These are phyloP conservation scores for Entomortierella chlamydospora DNA, from an alignment of 192 early-diverging fungal genomes.

Conservation along the genomic window DNA sequence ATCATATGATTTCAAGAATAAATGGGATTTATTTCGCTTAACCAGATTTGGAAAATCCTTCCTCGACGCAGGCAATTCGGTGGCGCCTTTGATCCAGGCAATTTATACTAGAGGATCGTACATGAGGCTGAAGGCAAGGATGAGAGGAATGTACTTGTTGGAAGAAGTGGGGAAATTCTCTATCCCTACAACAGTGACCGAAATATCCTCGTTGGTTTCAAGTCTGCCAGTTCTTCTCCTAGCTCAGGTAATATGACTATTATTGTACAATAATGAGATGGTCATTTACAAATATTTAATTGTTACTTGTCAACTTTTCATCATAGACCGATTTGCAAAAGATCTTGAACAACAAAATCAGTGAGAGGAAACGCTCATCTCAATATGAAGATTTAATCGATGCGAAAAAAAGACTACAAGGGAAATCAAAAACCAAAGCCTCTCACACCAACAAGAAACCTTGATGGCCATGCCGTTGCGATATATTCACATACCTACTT, in stretches of 20 bases:
- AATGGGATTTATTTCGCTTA: slow-evolving; percentile 21
- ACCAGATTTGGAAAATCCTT: slow-evolving; percentile 22
- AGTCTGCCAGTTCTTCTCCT: slow-evolving; percentile 16
- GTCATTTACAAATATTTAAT: neutral
- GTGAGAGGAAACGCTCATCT: neutral
- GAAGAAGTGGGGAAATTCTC: slow-evolving; percentile 17
- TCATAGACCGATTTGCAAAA: neutral
- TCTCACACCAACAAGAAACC: too few species aligned
- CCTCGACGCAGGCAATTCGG: slow-evolving; percentile 10
- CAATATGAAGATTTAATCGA: neutral
- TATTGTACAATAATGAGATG: neutral
- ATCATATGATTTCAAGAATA: slow-evolving; percentile 9
- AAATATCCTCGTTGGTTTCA: slow-evolving; percentile 15
- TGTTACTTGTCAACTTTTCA: too few species aligned
- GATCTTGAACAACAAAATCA: too few species aligned
- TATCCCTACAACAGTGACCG: slow-evolving; percentile 14
- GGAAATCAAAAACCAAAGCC: too few species aligned
- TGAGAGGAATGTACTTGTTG: slow-evolving; percentile 23
- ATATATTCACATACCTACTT: too few species aligned
- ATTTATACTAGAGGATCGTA: slow-evolving; percentile 16
- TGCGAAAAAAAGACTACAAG: neutral
- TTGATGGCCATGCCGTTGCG: too few species aligned
- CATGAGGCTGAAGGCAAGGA: slow-evolving; percentile 15
- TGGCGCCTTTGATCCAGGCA: slow-evolving; percentile 17
- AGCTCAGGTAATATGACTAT: slow-evolving; percentile 12